Evolutionary conservation across 805 yeast species (phyloP).

Genomic region (Pichia sporocuriosa): DNA sequence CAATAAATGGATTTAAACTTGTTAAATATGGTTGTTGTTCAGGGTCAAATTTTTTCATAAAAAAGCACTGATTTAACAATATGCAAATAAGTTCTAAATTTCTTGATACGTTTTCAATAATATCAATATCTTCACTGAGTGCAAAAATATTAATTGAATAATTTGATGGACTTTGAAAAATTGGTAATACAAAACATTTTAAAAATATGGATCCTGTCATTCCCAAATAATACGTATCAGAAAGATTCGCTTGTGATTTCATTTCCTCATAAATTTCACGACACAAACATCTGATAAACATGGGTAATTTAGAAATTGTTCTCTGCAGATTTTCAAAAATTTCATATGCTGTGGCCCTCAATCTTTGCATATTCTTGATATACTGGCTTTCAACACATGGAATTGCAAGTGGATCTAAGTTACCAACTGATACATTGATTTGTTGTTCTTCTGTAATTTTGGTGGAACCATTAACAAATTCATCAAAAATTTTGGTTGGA

Average conservation of each 20-base stretch:
- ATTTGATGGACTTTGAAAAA: conserved; percentile 47
- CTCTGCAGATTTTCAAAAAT: conserved; percentile 46
- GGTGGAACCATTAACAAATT: conserved; percentile 17
- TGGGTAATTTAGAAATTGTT: conserved; percentile 40
- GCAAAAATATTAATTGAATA: conserved; percentile 40
- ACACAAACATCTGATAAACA: conserved; percentile 51
- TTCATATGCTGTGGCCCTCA: conserved; percentile 66
- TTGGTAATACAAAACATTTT: conserved; percentile 42
- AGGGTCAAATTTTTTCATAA: conserved; percentile 57
- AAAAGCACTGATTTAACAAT: conserved; percentile 57
- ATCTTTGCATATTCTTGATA: conserved; percentile 61
- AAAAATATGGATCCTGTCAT: conserved; percentile 62
- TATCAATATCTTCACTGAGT: conserved; percentile 22
- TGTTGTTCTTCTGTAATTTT: conserved; percentile 29
- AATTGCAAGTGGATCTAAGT: conserved; percentile 69
- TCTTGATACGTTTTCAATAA: conserved; percentile 27
- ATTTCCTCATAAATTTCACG: conserved; percentile 31
- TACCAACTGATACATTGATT: conserved; percentile 21
- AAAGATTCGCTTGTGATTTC: conserved; percentile 40
- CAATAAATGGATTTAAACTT: conserved; percentile 71
- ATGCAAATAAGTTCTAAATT: conserved; percentile 54
- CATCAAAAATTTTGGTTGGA: conserved; percentile 53
- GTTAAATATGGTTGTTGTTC: conserved; percentile 59
- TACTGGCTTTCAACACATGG: conserved; percentile 64
- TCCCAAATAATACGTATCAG: conserved; percentile 53